Percentiles rank a stretch among this genome's conserved stretches.
Evolutionary conservation across 2,329 filamentous ascomycete species (phyloP).

Genomic region (Chalara sp.): DNA sequence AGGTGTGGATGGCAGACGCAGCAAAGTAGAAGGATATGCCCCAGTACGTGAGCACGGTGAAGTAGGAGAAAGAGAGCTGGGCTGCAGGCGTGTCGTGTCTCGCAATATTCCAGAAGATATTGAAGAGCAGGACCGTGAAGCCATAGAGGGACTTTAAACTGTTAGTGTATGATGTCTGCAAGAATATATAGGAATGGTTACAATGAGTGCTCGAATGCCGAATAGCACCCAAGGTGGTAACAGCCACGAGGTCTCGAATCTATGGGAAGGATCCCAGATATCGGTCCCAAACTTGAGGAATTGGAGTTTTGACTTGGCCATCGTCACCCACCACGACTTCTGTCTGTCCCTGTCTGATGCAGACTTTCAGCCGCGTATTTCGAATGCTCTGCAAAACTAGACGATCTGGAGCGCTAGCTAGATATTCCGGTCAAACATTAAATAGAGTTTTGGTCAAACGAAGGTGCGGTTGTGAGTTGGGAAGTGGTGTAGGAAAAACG

Average conservation of each 20-base stretch:
- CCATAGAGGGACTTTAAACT: constrained; percentile 52
- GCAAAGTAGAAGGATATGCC: constrained; percentile 74
- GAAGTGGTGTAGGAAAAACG: too few species aligned
- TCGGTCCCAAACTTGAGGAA: constrained; percentile 16
- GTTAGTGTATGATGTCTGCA: background rate
- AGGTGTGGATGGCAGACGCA: constrained; percentile 60
- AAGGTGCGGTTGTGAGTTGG: too few species aligned
- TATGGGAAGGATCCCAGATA: constrained; percentile 39
- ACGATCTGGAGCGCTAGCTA: too few species aligned
- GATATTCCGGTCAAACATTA: too few species aligned
- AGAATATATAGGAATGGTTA: constrained; percentile 31
- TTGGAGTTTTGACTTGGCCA: background rate
- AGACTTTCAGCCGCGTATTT: too few species aligned
- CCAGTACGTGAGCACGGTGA: constrained; percentile 71
- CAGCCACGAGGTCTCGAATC: constrained; percentile 77
- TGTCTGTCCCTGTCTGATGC: too few species aligned
- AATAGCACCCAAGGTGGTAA: constrained; percentile 60
- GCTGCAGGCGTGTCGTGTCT: constrained; percentile 27
- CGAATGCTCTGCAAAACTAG: too few species aligned
- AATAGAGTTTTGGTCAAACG: too few species aligned
- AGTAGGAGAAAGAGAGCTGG: constrained; percentile 62
- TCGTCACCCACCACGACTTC: too few species aligned
- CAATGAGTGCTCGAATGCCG: constrained; percentile 46
- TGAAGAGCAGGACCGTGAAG: constrained; percentile 62
- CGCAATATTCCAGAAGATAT: constrained; percentile 59